A percentile compares a stretch with the other conserved stretches of the same genome.
Conservation (phyloP, 108 stramenopile genomes). For the Nitzschia putrida region DNA sequence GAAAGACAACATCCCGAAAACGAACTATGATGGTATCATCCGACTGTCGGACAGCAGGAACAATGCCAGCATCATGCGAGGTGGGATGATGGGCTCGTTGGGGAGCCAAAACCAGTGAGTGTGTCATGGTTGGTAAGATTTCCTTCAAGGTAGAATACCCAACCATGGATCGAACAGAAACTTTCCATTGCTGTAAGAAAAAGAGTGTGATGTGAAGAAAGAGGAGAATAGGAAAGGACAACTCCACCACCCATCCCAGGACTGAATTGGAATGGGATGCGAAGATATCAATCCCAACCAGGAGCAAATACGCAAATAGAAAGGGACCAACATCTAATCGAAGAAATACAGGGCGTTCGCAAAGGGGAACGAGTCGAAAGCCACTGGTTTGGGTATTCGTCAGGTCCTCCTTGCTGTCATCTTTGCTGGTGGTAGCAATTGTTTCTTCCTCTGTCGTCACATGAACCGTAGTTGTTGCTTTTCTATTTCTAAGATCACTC, state of each 20-base stretch:
- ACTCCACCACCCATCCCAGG: background rate
- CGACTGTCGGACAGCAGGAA: background rate
- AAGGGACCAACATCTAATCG: constrained; percentile 67
- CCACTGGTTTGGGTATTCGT: constrained; percentile 4
- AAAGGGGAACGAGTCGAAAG: constrained; percentile 42
- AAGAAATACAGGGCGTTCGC: constrained; percentile 34
- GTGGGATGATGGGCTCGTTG: constrained; percentile 32
- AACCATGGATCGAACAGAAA: constrained; percentile 47
- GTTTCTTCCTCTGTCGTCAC: too few species aligned
- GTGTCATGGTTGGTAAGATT: constrained; percentile 25
- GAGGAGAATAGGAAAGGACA: constrained; percentile 31
- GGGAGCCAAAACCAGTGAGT: constrained; percentile 43
- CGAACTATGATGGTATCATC: constrained; percentile 27
- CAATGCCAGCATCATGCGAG: constrained; percentile 30
- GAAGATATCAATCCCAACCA: constrained; percentile 38
- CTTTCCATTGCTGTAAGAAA: constrained; percentile 51
- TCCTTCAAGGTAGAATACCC: constrained; percentile 31
- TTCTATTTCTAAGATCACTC: too few species aligned
- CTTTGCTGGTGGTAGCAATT: too few species aligned
- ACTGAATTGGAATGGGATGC: background rate
- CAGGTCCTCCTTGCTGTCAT: too few species aligned
- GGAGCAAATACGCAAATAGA: constrained; percentile 39
- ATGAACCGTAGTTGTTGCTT: too few species aligned
- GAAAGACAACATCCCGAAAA: constrained; percentile 52
- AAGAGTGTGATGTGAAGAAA: constrained; percentile 37